Evolutionary conservation across 2,329 filamentous ascomycete species (phyloP).

Genomic region (Alternaria metachromatica): DNA sequence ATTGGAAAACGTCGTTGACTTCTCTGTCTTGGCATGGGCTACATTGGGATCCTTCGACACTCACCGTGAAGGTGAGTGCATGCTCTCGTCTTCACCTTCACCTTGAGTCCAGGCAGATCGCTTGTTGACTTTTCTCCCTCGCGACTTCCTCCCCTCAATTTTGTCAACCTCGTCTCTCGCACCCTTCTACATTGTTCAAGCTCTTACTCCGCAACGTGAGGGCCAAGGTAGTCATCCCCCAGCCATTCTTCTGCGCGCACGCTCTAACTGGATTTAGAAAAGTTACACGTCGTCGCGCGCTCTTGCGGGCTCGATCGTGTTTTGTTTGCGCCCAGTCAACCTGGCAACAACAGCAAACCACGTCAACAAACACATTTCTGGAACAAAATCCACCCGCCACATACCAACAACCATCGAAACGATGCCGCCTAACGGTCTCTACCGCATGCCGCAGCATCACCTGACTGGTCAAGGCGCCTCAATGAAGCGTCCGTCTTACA

Average conservation of each 20-base stretch:
- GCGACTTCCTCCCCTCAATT: neutral
- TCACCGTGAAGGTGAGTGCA: neutral
- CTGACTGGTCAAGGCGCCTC: slow-evolving; percentile 11
- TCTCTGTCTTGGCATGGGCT: neutral
- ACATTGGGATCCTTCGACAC: neutral
- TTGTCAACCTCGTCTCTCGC: neutral
- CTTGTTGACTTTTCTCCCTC: neutral
- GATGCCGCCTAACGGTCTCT: slow-evolving; percentile 35
- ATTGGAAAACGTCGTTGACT: neutral
- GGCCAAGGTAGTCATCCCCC: neutral
- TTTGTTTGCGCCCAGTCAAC: neutral
- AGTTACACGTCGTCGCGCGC: neutral
- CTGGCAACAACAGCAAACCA: neutral
- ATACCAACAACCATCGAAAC: neutral
- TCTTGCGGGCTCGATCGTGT: neutral
- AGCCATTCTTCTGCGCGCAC: neutral
- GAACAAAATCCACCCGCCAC: neutral
- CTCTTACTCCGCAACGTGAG: neutral
- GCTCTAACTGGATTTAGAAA: neutral
- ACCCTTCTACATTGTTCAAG: neutral
- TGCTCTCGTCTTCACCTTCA: slow-evolving; percentile 1
- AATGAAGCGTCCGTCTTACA: slow-evolving; percentile 21
- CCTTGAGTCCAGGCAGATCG: neutral
- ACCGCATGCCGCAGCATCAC: slow-evolving; percentile 31
- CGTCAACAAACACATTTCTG: neutral